Evolutionary conservation across 1,284 basidiomycete species (phyloP).

Genomic region (Mixia osmundae): DNA sequence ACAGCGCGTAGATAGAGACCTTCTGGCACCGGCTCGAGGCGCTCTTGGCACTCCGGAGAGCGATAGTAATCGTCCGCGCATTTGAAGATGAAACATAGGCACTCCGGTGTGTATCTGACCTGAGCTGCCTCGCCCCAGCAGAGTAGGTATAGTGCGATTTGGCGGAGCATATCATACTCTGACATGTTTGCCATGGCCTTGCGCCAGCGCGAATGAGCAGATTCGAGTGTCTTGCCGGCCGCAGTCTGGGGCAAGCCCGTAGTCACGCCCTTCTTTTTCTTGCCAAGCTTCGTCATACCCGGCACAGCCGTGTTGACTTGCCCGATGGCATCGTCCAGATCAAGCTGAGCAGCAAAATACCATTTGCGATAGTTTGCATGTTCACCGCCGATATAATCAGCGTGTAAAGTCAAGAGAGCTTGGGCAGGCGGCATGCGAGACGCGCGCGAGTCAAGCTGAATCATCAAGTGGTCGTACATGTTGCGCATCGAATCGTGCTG

Average conservation of each 20-base stretch:
- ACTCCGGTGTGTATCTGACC: slow-evolving; percentile 94
- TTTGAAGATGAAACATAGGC: slow-evolving; percentile 98
- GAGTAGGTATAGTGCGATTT: slow-evolving; percentile 84
- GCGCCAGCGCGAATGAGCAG: slow-evolving; percentile 76
- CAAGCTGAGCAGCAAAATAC: slow-evolving; percentile 99
- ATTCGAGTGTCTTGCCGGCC: slow-evolving; percentile 62
- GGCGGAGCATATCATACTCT: slow-evolving; percentile 88
- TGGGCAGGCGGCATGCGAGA: slow-evolving; percentile 96
- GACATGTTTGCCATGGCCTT: slow-evolving; percentile 98
- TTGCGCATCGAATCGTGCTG: slow-evolving; percentile 50
- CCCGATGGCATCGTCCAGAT: slow-evolving; percentile 93
- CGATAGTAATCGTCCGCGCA: slow-evolving; percentile 99
- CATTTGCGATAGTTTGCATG: slow-evolving; percentile 94
- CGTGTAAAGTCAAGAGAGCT: slow-evolving; percentile 80
- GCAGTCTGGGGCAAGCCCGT: slow-evolving; percentile 32
- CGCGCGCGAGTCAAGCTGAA: slow-evolving; percentile 79
- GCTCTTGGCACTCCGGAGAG: slow-evolving; percentile 89
- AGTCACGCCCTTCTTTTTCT: slow-evolving; percentile 25
- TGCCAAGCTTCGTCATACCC: slow-evolving; percentile 38
- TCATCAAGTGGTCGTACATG: slow-evolving; percentile 93
- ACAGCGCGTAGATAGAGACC: slow-evolving; percentile 79
- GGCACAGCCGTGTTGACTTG: slow-evolving; percentile 53
- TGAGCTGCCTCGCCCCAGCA: slow-evolving; percentile 98
- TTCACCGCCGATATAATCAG: slow-evolving; percentile 85
- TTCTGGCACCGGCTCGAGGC: slow-evolving; percentile 80